Base-by-base conservation (phyloP, 192 early-diverging fungal genomes). In the Gryganskiella cystojenkinii region DNA sequence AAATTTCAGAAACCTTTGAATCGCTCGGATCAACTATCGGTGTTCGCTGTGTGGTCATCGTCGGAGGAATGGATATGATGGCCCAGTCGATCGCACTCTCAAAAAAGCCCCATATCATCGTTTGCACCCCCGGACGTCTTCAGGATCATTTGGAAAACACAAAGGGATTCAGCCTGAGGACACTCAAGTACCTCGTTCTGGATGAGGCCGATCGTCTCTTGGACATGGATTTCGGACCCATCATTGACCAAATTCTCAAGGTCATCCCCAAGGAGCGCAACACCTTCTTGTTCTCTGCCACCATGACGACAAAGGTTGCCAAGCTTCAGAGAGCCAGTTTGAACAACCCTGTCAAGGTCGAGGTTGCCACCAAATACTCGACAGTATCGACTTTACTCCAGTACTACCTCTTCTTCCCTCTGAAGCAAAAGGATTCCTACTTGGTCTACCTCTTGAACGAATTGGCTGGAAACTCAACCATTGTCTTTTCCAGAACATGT, bases 1-100 rank as follows among this genome's bases (percentile, higher is more conserved):
- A 99, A 74, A 99, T 99, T 62, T 85, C 91, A 30, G 94, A 98
- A 82, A 92, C 94, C 22, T 94, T 97, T 72, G 94, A 96, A 71
- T 92, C 94, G 2, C 85, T 98, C 20, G 96, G 96, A 19, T 86
- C 93, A 13, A 89, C 86, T 2, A 98, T 99, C 74, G 96, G 97
- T 20, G 97, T 97, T 37, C 88, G 93, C 59, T 95, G 92, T 57
- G 91, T 92, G 6, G 95, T 96, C 10, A 90, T 98, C 67, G 92
- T 98, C 13, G 96, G 96, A 83, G 96, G 97, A 34, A 96, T 98
- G 94, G 96, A 98, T 78, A 94, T 97, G 93, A 98, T 98, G 88
- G 84, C 92, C 13, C 96, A 99, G 79, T 83, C 93, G 13, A 98
- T 98, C 69, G 95, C 95, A 7, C 83, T 99, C 4, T 95, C 95